Evolutionary conservation across 345 rosid genomes (phyloP).

Genomic region (Physaria fendleri): DNA sequence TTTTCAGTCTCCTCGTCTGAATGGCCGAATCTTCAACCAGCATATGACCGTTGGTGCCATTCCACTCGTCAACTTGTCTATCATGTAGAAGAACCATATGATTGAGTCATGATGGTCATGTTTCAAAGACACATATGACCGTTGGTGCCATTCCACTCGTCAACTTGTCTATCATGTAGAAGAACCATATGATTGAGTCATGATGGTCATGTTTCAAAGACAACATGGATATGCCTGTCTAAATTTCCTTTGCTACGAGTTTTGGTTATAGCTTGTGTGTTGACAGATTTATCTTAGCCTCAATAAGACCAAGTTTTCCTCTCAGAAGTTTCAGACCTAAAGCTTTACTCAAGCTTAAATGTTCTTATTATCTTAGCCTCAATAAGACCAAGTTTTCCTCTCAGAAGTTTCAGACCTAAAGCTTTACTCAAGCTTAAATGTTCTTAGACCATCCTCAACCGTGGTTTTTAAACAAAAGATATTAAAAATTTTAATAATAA

Average conservation of each 20-base stretch:
- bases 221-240: neutral
- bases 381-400: conserved; percentile 9
- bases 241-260: neutral
- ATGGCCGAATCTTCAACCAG: conserved; percentile 63
- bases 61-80: conserved; percentile 47
- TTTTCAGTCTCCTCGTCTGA: conserved; percentile 50
- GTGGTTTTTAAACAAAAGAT: no score
- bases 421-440: neutral
- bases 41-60: conserved; percentile 71
- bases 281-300: conserved; percentile 8
- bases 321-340: conserved; percentile 7
- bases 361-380: conserved; percentile 1
- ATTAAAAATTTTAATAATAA: no score
- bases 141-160: conserved; percentile 71
- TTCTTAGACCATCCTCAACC: neutral
- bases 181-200: neutral
- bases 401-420: conserved; percentile 7
- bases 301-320: conserved; percentile 10
- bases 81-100: conserved; percentile 16
- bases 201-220: neutral
- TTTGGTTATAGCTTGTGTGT: neutral
- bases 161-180: conserved; percentile 32
- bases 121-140: conserved; percentile 33
- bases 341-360: neutral
- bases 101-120: neutral